Evolutionary conservation across 139 green algal species (phyloP), one percentile per base, ranked within the genome.

Genomic region (Volvox reticuliferus): DNA sequence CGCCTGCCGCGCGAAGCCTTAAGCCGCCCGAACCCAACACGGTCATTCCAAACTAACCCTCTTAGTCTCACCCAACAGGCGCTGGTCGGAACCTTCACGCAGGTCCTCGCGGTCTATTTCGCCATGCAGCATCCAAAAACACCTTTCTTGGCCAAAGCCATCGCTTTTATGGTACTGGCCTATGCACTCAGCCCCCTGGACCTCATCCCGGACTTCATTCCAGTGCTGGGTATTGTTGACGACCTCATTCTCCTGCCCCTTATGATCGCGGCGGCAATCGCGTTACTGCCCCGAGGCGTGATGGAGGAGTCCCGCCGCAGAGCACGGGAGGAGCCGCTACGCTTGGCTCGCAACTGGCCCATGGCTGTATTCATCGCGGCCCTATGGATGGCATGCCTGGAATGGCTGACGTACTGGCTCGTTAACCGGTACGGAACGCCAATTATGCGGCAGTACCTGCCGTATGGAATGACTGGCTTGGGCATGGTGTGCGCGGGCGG

Each of bases 201-300:
- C 88, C 88, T 97, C 21, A 94, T 96, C 0, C 94, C 95, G 0
- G 95, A 96, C 87, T 95, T 96, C 78, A 96, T 97, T 3, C 94
- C 95, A 1, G 69, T 92, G 44, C 68, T 94, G 30, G 88, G 86
- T 18, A 76, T 92, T 16, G 21, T 93, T 0, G 95, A 97, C 87
- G 95, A 97, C 65, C 89, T 97, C 44, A 37, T 97, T 21, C 86
- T 97, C 30, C 91, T 97, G 89, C 94, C 94, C 0, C 78, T 85
- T 16, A 79, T 93, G 63, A 91, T 95, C 28, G 91, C 86, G 82
- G 62, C 92, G 33, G 63, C 82, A 20, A 86, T 93, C 30, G 81
- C 88, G 50, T 65, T 94, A 17, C 92, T 95, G n/a, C 93, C 93
- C 0, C 37, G 55, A 3, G 35, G 88, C 78, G 90, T 92, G 5